Evolutionary conservation across 768 basidiomycete genomes (phyloP), one percentile per base, ranked within the genome.

Genomic region (Kwoniella newhampshirensis): DNA sequence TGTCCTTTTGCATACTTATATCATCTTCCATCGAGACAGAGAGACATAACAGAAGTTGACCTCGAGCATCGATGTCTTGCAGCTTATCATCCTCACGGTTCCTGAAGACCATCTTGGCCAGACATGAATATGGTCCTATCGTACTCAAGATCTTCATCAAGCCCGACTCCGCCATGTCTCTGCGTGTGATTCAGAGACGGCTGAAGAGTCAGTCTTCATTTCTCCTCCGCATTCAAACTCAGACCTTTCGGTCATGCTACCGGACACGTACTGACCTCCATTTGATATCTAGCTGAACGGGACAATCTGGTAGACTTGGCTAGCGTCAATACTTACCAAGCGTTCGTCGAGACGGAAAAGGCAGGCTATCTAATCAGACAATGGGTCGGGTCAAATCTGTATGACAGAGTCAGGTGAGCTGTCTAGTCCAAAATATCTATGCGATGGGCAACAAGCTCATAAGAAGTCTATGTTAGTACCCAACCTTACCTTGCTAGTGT

Each of bases 61-160:
- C 36, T 47, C n/a, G 32, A 47, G 12, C 32, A 52, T 21, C 39
- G 8, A 8, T 35, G 15, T 18, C 2, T 13, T 7, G 8, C 51
- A 88, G 87, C 68, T 77, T 88, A 53, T 86, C 86, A 15, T 82
- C 85, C 1, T 83, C 87, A 5, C 82, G 88, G 4, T 86, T 87
- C 72, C 80, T 85, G 64, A 91, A 91, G 82, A 87, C 92, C 0
- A 91, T 94, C 65, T 86, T 88, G 69, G 93, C 87, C 71, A 82
- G 87, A 37, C 90, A 96, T 78, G 79, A 82, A 44, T 86, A 88
- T 67, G 90, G 91, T 0, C 86, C 84, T 37, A 79, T 97, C 30
- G 86, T 96, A 49, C 83, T 94, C 70, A 98, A 98, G 82, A 86
- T 98, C 56, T 96, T 93, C 79, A 85, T 93, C 71, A 97, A 99